Evolutionary conservation across 805 yeast species (phyloP), one percentile per base, ranked within the genome.

Genomic region (Candida alai): DNA sequence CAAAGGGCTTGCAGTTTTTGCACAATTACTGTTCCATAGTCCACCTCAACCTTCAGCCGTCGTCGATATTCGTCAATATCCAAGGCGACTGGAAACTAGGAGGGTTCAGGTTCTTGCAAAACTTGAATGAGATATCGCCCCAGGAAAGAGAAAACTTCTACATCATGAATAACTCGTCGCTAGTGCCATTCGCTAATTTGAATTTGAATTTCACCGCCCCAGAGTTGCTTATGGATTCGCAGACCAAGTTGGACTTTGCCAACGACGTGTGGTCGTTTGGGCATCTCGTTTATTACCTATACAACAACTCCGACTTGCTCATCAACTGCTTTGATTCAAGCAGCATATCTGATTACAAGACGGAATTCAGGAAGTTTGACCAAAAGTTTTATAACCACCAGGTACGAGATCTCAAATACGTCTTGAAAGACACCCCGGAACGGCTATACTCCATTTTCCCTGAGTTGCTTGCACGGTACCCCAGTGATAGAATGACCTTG

Each of bases 1-100:
- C 82, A 2, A 80, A 81, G 39, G 96, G 87, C 0, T 57, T 93
- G 28, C 81, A 82, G 43, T 93, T 93, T 50, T 70, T 93, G 28
- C 97, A 93, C 53, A 75, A 76, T 35, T 74, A 76, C 40, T 84
- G 94, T 14, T 72, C 79, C 18, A 73, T 78, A 18, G 81, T 84
- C 5, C 96, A 90, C 59, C 55, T 84, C 43, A 84, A 87, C 44
- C 45, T 93, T 21, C 79, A 79, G 43, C 98, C 98, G 1, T 63
- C 73, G 6, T 75, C 95, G 0, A 68, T 93, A 1, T 74, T 83
- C 37, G 73, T 90, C 13, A 89, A 84, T 45, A 82, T 78, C 24
- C 83, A 79, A 44, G 89, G 94, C 4, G 97, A 93, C 59, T 93
- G 98, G 97, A 93, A 90, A 55, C 54, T 93, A 2, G 73, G 84